Conservation (phyloP, 192 early-diverging fungal genomes). For the Entomortierella lignicola region DNA sequence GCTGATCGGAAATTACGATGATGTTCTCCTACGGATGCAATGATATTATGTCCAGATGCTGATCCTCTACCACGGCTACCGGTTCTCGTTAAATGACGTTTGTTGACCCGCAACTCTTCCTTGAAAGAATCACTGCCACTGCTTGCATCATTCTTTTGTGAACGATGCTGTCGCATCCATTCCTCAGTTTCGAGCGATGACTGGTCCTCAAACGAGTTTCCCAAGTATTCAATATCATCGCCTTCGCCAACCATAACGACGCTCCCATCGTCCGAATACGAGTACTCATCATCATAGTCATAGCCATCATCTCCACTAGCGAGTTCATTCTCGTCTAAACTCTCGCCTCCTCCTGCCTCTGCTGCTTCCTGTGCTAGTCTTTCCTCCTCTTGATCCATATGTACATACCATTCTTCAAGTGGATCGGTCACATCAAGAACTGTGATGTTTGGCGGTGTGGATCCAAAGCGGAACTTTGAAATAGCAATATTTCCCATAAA, state of each 20-base stretch:
- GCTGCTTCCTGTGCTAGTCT: slow-evolving; percentile 49
- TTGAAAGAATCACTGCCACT: slow-evolving; percentile 23
- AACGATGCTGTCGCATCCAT: slow-evolving; percentile 17
- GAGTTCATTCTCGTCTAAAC: slow-evolving; percentile 36
- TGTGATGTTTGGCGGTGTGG: slow-evolving; percentile 72
- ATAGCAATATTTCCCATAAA: slow-evolving; percentile 80
- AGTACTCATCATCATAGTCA: slow-evolving; percentile 30
- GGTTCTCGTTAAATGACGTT: background rate
- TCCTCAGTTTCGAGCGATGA: slow-evolving; percentile 25
- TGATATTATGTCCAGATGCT: slow-evolving; percentile 2
- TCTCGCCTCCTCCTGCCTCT: slow-evolving; percentile 48
- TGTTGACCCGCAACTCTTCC: background rate
- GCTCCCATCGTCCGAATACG: slow-evolving; percentile 36
- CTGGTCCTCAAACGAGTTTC: slow-evolving; percentile 13
- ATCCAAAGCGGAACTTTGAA: slow-evolving; percentile 75
- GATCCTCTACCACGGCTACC: slow-evolving; percentile 1
- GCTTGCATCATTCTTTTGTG: background rate
- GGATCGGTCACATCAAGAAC: slow-evolving; percentile 81
- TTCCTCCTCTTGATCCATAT: slow-evolving; percentile 62
- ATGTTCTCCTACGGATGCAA: background rate
- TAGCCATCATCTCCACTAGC: slow-evolving; percentile 27
- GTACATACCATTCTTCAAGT: slow-evolving; percentile 79
- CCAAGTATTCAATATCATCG: slow-evolving; percentile 46
- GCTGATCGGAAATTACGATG: slow-evolving; percentile 19
- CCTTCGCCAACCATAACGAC: slow-evolving; percentile 50